These are phyloP conservation scores for Penicillium bialowiezense DNA, from an alignment of 495 filamentous ascomycete species.

Conservation along the genomic window DNA sequence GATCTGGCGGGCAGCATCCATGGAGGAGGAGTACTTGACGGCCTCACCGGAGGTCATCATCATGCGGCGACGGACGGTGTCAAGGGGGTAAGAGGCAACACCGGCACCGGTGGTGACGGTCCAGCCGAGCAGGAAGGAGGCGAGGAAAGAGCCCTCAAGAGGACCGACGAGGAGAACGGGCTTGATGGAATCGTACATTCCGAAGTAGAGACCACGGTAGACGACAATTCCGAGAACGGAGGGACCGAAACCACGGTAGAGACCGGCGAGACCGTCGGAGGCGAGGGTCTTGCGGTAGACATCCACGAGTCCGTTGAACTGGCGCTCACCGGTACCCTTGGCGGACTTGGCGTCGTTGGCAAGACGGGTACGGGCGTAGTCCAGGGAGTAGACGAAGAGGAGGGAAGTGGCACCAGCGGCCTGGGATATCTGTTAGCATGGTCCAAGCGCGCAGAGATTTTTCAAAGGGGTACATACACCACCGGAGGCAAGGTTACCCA, in stretches of 20 bases:
- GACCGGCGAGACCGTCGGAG: constrained; percentile 95
- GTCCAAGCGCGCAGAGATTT: not conserved
- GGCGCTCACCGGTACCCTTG: constrained; percentile 87
- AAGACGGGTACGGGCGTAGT: constrained; percentile 99
- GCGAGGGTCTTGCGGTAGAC: constrained; percentile 99
- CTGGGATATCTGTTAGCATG: constrained; percentile 45
- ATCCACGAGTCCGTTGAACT: constrained; percentile 99
- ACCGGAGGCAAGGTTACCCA: constrained; percentile 98
- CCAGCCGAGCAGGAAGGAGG: constrained; percentile 98
- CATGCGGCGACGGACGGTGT: constrained; percentile 99
- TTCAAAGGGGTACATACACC: constrained; percentile 73
- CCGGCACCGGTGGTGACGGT: constrained; percentile 99
- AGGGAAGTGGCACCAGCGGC: constrained; percentile 99
- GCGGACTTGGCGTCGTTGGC: constrained; percentile 99
- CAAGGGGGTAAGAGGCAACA: constrained; percentile 99
- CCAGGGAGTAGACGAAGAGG: constrained; percentile 99
- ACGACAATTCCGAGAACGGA: constrained; percentile 98
- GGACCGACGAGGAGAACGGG: constrained; percentile 88
- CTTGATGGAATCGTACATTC: constrained; percentile 99
- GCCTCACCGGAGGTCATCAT: constrained; percentile 98
- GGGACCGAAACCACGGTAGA: constrained; percentile 99
- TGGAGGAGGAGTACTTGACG: constrained; percentile 96
- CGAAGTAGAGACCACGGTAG: constrained; percentile 99
- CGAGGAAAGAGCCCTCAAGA: constrained; percentile 97
- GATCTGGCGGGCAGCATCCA: constrained; percentile 95